These are phyloP conservation scores for Nadsonia starkeyi-henricii DNA, from an alignment of 1,139 yeast genomes.

Conservation along the genomic window DNA sequence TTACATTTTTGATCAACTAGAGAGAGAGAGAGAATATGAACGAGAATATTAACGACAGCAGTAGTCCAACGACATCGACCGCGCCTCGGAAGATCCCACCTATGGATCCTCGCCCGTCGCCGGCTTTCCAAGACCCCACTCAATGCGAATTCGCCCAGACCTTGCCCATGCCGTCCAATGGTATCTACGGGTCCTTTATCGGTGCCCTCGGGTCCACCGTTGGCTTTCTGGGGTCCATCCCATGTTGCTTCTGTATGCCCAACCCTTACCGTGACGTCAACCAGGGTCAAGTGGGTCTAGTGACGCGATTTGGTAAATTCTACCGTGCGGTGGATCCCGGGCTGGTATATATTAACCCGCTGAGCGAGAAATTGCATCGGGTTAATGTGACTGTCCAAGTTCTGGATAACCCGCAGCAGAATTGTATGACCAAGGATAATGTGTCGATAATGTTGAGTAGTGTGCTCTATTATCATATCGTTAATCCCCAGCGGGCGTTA, in stretches of 20 bases:
- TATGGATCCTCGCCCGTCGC: too few species aligned
- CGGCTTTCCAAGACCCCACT: background rate
- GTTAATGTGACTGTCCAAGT: slow-evolving; percentile 49
- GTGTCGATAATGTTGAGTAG: slow-evolving; percentile 49
- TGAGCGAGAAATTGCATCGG: slow-evolving; percentile 41
- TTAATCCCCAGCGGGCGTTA: slow-evolving; percentile 56
- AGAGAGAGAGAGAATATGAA: too few species aligned
- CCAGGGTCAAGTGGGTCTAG: slow-evolving; percentile 60
- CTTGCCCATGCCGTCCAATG: slow-evolving; percentile 23
- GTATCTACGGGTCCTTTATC: slow-evolving; percentile 31
- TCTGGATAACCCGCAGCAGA: slow-evolving; percentile 52
- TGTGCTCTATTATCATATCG: slow-evolving; percentile 53
- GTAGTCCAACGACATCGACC: too few species aligned
- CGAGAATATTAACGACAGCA: too few species aligned
- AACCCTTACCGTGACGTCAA: slow-evolving; percentile 50
- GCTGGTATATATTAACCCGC: slow-evolving; percentile 46
- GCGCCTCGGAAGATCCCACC: too few species aligned
- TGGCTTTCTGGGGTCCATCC: slow-evolving; percentile 44
- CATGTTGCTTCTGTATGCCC: slow-evolving; percentile 42
- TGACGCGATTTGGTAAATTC: slow-evolving; percentile 57
- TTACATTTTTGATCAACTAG: too few species aligned
- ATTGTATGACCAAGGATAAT: slow-evolving; percentile 59
- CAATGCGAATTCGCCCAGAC: slow-evolving; percentile 26
- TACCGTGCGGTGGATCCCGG: slow-evolving; percentile 62
- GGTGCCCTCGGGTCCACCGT: slow-evolving; percentile 32